Evolutionary conservation across 768 basidiomycete species (phyloP).

Genomic region (Rhodotorula graminis): DNA sequence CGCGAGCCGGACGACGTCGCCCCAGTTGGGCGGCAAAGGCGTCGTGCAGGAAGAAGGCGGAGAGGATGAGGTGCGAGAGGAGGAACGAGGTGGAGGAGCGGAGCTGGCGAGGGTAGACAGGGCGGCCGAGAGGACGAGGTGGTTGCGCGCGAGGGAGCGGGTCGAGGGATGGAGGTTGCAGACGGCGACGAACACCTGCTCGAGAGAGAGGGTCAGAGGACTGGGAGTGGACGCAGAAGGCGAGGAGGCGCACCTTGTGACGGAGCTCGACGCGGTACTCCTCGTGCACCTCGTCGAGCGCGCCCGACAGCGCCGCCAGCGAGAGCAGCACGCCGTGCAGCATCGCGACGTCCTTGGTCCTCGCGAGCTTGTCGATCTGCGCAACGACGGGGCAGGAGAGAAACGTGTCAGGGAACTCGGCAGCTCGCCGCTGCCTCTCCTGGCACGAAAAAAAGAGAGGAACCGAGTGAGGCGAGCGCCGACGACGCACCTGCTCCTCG

Average conservation of each 20-base stretch:
- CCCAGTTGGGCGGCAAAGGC: constrained; percentile 53
- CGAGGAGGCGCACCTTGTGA: constrained; percentile 51
- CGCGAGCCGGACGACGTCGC: constrained; percentile 52
- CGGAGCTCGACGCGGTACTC: constrained; percentile 43
- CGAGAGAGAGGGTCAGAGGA: background rate
- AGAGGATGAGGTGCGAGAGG: accelerated
- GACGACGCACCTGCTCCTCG: constrained; percentile 53
- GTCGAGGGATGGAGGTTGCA: constrained; percentile 44
- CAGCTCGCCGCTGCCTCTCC: too few species aligned
- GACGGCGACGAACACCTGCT: constrained; percentile 59
- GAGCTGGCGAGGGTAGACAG: constrained; percentile 11
- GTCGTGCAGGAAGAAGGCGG: too few species aligned
- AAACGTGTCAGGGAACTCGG: too few species aligned
- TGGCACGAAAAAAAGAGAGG: too few species aligned
- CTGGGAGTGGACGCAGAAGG: background rate
- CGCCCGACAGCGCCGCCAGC: constrained; percentile 67
- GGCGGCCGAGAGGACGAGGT: constrained; percentile 17
- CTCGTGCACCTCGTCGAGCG: constrained; percentile 49
- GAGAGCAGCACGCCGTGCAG: constrained; percentile 77
- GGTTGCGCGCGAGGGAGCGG: constrained; percentile 55
- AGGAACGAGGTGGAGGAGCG: constrained; percentile 53
- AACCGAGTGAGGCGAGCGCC: constrained; percentile 1
- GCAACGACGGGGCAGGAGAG: background rate
- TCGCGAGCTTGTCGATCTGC: constrained; percentile 38
- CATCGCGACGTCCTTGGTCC: constrained; percentile 62